These are phyloP conservation scores for Dipodascopsis uninucleata DNA, from an alignment of 805 yeast species.

Conservation along the genomic window DNA sequence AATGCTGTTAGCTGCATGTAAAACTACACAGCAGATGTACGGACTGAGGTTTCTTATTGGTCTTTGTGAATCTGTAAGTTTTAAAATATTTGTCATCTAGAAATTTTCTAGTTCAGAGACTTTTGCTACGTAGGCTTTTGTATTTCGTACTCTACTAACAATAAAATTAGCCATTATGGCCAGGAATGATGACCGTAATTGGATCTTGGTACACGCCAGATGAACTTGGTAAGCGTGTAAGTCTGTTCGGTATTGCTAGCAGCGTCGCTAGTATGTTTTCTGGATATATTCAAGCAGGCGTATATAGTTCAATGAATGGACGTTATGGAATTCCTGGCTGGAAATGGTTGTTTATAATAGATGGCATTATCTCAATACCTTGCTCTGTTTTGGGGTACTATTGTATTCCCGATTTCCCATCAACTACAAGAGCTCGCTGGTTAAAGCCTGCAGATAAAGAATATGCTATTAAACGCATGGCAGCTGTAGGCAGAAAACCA, in stretches of 20 bases:
- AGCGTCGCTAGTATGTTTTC: constrained; percentile 39
- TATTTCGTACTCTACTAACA: neutral
- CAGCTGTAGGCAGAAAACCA: constrained; percentile 10
- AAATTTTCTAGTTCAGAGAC: neutral
- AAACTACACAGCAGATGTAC: constrained; percentile 7
- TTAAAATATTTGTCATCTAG: neutral
- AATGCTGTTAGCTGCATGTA: constrained; percentile 11
- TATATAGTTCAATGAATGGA: constrained; percentile 43
- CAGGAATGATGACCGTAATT: constrained; percentile 8
- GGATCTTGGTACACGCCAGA: constrained; percentile 20
- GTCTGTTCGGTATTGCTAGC: constrained; percentile 14
- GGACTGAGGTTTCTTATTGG: constrained; percentile 5
- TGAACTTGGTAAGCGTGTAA: constrained; percentile 19
- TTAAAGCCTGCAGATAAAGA: constrained; percentile 8
- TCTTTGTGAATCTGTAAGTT: constrained; percentile 4
- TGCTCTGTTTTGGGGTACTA: constrained; percentile 41
- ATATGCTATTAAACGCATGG: constrained; percentile 15
- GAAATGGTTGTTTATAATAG: constrained; percentile 66
- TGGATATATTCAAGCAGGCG: constrained; percentile 45
- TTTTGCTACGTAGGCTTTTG: neutral
- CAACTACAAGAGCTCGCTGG: constrained; percentile 15
- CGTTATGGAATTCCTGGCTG: constrained; percentile 50
- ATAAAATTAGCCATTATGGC: constrained; percentile 2
- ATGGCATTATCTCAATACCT: constrained; percentile 47
- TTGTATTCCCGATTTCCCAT: constrained; percentile 53